Evolutionary conservation across 768 basidiomycete species (phyloP), one percentile per base, ranked within the genome.

Genomic region (Pluteus cervinus): DNA sequence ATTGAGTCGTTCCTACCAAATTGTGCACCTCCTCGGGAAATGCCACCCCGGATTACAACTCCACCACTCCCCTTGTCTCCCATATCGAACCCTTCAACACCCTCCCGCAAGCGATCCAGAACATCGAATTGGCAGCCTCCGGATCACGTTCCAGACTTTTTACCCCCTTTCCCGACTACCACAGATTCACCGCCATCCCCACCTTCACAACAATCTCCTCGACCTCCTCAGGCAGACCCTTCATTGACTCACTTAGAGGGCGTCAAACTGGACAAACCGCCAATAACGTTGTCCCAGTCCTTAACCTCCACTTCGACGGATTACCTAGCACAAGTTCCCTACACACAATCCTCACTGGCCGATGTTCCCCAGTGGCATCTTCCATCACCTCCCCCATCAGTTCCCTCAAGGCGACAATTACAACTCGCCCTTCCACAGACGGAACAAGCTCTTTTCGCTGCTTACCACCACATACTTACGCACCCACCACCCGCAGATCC

Each of bases 401-500:
- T 50, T 2, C 40, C 47, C 15, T 47, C 49, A 24, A 28, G 49
- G 20, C 53, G 47, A 12, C 38, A 42, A 21, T 40, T 56, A 18
- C 68, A 64, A 4, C 53, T 66, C 5, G 56, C 72, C 4, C 71
- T 71, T 1, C 75, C 79, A 0, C 74, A 73, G 45, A 71, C 72
- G 5, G 79, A 84, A 44, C 81, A 71, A 2, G 68, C 83, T 1
- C 71, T 87, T 21, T 55, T 84, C 29, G 62, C 66, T 9, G 85
- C 81, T 4, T 87, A 85, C 50, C 86, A 85, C 45, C 79, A 87
- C 46, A 80, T 86, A 42, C 69, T 86, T 34, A 86, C 80, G 0
- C 76, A 86, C 46, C 80, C 81, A 1, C 73, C 79, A 0, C 62
- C 76, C 0, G 53, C 69, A 0, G 60, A 63, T 36, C 61, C 67